Percentiles rank a stretch among this genome's conserved stretches.
phyloP scores from a whole-genome alignment of 2,329 filamentous ascomycete genomes.

The Botrytis aclada region DNA sequence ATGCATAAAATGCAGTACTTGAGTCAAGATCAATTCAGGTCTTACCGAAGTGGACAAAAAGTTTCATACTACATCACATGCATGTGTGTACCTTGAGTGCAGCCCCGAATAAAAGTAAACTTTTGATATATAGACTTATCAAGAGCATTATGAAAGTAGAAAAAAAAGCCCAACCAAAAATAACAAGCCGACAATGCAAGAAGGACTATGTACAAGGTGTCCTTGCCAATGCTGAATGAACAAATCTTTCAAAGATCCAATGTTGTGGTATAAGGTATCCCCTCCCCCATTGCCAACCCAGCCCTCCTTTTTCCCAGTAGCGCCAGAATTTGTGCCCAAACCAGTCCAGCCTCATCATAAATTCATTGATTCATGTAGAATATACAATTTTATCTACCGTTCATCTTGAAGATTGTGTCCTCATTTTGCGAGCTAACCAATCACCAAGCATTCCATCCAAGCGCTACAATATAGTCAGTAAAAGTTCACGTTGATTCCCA shows the following conservation, averaged over 20 bases:
- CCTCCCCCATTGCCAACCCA: conserved; percentile 13
- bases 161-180: conserved; percentile 3
- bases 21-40: neutral
- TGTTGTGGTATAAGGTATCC: conserved; percentile 22
- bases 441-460: conserved; percentile 83
- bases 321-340: conserved; percentile 24
- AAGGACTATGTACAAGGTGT: conserved; percentile 17
- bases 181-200: conserved; percentile 17
- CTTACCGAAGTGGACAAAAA: neutral
- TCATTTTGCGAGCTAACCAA: conserved; percentile 71
- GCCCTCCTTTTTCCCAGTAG: conserved; percentile 21
- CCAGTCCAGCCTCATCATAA: conserved; percentile 29
- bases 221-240: conserved; percentile 16
- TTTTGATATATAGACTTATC: conserved; percentile 11
- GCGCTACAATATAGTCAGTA: conserved; percentile 49
- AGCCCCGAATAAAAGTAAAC: neutral
- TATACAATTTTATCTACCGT: conserved; percentile 10
- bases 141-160: neutral
- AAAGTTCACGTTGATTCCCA: neutral
- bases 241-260: conserved; percentile 24
- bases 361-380: conserved; percentile 36
- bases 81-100: neutral
- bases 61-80: neutral
- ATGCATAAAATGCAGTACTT: neutral
- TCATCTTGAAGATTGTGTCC: conserved; percentile 40